Conservation (phyloP, 164 flowering plant species). For the Sextonia rubra region DNA sequence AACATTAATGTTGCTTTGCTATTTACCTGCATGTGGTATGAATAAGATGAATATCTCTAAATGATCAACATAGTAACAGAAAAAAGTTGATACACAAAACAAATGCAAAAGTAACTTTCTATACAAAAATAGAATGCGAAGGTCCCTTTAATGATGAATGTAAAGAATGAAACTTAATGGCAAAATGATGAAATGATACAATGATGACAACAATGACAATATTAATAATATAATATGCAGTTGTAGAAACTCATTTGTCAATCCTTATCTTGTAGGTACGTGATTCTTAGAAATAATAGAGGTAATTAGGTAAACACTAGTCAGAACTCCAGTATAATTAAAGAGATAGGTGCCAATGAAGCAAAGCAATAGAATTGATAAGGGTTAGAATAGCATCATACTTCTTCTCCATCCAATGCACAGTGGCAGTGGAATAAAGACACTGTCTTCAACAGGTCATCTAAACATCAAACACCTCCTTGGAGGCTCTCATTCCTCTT, state of each 20-base stretch:
- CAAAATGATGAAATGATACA: no score
- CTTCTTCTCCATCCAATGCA: no score
- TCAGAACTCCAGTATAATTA: no score
- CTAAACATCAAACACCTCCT: not conserved
- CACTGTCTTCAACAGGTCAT: not conserved
- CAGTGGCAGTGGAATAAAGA: no score
- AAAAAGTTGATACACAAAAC: not conserved
- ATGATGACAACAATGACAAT: not conserved
- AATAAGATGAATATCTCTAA: not conserved
- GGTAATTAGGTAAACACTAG: not conserved
- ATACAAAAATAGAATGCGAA: not conserved
- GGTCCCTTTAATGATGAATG: not conserved
- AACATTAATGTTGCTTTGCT: constrained; percentile 82
- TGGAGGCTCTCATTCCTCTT: not conserved
- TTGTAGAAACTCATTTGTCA: not conserved
- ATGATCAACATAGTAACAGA: not conserved
- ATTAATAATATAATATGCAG: no score
- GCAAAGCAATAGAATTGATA: not conserved
- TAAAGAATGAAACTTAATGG: not conserved
- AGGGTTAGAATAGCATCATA: not conserved
- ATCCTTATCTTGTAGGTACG: not conserved
- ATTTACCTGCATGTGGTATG: constrained; percentile 48
- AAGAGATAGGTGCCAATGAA: not conserved
- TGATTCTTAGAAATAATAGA: not conserved
- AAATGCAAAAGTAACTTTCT: not conserved